Conservation (phyloP, 2,329 filamentous ascomycete species). For the Ophiobolus disseminans region DNA sequence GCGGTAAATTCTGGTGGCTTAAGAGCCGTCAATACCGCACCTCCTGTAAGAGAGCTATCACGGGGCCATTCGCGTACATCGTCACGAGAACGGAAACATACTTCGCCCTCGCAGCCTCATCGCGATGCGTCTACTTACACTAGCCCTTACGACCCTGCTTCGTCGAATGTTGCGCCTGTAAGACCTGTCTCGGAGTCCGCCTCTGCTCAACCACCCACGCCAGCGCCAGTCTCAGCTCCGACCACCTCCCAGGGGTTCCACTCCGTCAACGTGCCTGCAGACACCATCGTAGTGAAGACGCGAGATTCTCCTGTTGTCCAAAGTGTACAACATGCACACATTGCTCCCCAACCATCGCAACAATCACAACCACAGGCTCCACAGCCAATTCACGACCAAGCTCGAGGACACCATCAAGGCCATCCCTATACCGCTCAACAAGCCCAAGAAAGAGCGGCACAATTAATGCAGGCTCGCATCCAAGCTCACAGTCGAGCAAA, state of each 20-base stretch:
- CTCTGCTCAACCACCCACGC: slow-evolving; percentile 18
- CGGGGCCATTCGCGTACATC: slow-evolving; percentile 17
- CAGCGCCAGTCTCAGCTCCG: slow-evolving; percentile 1
- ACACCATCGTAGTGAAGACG: slow-evolving; percentile 20
- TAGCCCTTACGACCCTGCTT: slow-evolving; percentile 39
- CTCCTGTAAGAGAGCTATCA: slow-evolving; percentile 18
- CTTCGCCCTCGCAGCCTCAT: slow-evolving; percentile 13
- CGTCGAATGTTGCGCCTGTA: slow-evolving; percentile 15
- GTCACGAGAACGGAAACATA: slow-evolving; percentile 23
- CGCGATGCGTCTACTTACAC: slow-evolving; percentile 33
- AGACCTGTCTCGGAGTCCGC: slow-evolving; percentile 21
- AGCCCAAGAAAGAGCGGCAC: slow-evolving; percentile 23
- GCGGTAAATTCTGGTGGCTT: slow-evolving; percentile 34
- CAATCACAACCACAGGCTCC: slow-evolving; percentile 17
- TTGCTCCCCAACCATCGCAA: slow-evolving; percentile 27
- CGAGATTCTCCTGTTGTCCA: slow-evolving; percentile 32
- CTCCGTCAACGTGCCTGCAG: slow-evolving; percentile 16
- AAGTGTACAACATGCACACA: slow-evolving; percentile 21
- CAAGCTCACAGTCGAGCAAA: slow-evolving; percentile 26
- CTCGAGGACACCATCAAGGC: slow-evolving; percentile 12
- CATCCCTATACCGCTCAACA: slow-evolving; percentile 20
- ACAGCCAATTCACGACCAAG: slow-evolving; percentile 9
- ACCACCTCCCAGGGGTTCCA: slow-evolving; percentile 17
- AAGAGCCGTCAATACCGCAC: slow-evolving; percentile 31
- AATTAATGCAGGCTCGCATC: slow-evolving; percentile 21